Base-by-base conservation (phyloP, 805 yeast species). In the Citeromyces matritensis region DNA sequence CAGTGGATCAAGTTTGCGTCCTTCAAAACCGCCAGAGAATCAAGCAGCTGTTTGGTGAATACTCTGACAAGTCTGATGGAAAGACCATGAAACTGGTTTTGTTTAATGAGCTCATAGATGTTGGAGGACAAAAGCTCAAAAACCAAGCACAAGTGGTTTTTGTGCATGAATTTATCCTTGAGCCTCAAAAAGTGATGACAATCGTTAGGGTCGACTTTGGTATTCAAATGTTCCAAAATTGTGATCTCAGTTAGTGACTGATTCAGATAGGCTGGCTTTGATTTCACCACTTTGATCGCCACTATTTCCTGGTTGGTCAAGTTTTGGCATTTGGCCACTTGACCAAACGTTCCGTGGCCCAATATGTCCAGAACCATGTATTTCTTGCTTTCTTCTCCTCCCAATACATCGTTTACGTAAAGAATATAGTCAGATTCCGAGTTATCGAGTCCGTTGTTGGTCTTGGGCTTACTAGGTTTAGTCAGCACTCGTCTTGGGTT, bases 321-420 rank as follows among this genome's bases (percentile, higher is more conserved):
- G 42, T 74, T 69, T 49, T 83, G 94, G 55, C 96, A 88, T 55
- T 88, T 91, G 27, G 86, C 93, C 30, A 91, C 99, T 56, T 91
- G 97, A 7, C 98, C 98, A 62, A 91, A 91, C 1, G 98, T 86
- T 3, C 99, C 99, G 38, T 86, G 88, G 1, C 99, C 99, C 27
- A 91, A 55, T 10, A 91, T 64, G 51, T 88, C 97, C 35, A 91
- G 58, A 4, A 91, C 95, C 45, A 91, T 63, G 49, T 86, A 88
- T 47, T 82, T 80, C 33, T 86, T 63, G 36, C 83, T 86, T 40
- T 82, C 91, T 42, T 79, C 83, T 3, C 72, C 64, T 4, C 98
- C 97, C 26, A 91, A 57, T 15, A 91, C 74, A 49, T 93, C 98
- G 51, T 93, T 91, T 14, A 91, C 98, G 42, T 85, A 88, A 12